phyloP scores from a whole-genome alignment of 441 rosid species.

The Melastoma candidum region DNA sequence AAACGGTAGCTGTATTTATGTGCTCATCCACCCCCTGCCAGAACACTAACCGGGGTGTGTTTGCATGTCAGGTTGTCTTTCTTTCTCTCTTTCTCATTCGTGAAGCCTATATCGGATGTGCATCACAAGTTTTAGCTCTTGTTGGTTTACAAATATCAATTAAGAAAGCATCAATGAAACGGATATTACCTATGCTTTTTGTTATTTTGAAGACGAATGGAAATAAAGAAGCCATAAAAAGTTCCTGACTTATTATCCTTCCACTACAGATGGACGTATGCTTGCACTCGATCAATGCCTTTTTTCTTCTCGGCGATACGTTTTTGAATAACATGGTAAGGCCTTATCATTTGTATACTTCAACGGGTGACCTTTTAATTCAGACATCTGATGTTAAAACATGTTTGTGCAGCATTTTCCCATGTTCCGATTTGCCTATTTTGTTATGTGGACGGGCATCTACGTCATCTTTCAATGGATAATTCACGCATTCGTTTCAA shows the following conservation, averaged over 20 bases:
- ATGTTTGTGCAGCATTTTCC: slow-evolving; percentile 15
- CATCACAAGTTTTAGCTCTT: no score
- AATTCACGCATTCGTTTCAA: slow-evolving; percentile 14
- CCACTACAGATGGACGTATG: slow-evolving; percentile 13
- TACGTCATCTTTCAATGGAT: slow-evolving; percentile 17
- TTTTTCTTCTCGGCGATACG: slow-evolving; percentile 14
- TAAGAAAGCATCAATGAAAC: no score
- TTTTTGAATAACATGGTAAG: slow-evolving; percentile 15
- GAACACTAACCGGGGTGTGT: no score
- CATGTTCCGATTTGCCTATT: slow-evolving; percentile 15
- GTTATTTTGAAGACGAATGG: no score
- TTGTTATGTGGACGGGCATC: slow-evolving; percentile 11
- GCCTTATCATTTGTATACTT: background rate
- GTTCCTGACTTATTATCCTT: background rate
- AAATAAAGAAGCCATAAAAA: no score
- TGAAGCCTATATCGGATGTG: no score
- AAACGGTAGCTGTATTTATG: no score
- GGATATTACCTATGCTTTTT: no score
- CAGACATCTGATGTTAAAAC: background rate
- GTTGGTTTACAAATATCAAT: no score
- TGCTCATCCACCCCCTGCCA: no score
- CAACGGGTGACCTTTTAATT: background rate
- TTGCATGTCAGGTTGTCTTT: no score
- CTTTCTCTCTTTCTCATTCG: no score
- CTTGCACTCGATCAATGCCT: slow-evolving; percentile 18